A percentile compares a stretch with the other conserved stretches of the same genome.
Evolutionary conservation across 1,284 basidiomycete species (phyloP).

Genomic region (Sporisorium exsertum): DNA sequence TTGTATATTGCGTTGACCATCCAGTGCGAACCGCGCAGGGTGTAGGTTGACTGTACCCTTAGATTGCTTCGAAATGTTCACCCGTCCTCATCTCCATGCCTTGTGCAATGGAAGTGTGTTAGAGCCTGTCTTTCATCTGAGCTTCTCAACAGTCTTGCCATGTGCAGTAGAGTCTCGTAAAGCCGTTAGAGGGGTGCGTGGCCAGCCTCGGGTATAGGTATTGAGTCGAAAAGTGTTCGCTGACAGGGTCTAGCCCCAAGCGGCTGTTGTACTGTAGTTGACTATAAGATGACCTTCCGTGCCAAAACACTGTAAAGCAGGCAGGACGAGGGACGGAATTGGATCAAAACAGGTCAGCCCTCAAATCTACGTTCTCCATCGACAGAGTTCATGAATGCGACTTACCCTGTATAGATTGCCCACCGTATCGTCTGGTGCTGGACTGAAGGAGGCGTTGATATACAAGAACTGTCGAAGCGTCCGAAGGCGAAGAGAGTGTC

Average conservation of each 20-base stretch:
- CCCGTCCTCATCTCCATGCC: neutral
- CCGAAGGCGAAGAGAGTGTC: neutral
- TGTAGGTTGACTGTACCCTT: neutral
- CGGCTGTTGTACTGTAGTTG: conserved; percentile 67
- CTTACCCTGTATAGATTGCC: conserved; percentile 78
- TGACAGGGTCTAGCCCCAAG: conserved; percentile 55
- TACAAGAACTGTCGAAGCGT: conserved; percentile 85
- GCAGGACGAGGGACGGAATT: neutral
- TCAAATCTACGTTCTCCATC: neutral
- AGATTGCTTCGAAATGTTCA: neutral
- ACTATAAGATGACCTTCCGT: conserved; percentile 66
- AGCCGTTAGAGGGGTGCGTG: neutral
- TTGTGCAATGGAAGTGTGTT: neutral
- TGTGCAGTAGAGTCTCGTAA: neutral
- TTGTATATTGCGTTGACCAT: neutral
- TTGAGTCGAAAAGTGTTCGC: neutral
- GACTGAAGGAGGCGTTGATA: conserved; percentile 96
- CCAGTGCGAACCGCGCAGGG: neutral
- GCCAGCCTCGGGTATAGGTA: conserved; percentile 24
- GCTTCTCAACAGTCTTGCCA: neutral
- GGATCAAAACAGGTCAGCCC: neutral
- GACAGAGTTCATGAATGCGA: too few relatives aligned
- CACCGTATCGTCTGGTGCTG: conserved; percentile 91
- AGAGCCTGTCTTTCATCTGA: neutral
- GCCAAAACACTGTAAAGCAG: conserved; percentile 57